Base-by-base conservation (phyloP, 352 stramenopile genomes). In the Globisporangium okanoganense region DNA sequence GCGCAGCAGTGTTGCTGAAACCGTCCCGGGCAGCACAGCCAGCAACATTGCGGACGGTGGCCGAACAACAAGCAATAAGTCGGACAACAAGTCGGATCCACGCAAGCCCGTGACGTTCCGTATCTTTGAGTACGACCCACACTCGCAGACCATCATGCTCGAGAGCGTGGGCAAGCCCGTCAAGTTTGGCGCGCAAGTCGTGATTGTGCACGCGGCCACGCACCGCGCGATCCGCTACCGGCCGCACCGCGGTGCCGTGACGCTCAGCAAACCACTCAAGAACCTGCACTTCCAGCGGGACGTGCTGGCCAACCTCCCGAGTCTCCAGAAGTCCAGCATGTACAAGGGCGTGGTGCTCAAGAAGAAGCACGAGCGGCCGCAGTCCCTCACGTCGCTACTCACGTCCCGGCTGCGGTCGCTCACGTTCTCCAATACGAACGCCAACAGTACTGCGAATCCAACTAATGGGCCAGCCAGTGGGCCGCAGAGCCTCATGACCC, bases 131-230 rank as follows among this genome's bases (percentile, higher is more conserved):
- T 86, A 85, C 47, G 78, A 90, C 43, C 58, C 72, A 0, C 67
- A 67, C 58, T 80, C 72, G 27, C 71, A 82, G n/a, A 58, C 75
- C 40, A 73, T 92, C 36, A 55, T 69, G 3, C 82, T 88, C 53
- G 54, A 64, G 13, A 78, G 64, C 43, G 69, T 92, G 5, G 82
- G 82, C 0, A 58, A 82, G 45, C 82, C 82, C 3, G 77, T 92
- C 5, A 73, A 72, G 25, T 87, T 90, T 44, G 78, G 71, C 13
- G 65, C 67, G 5, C 78, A 75, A 1, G 38, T 92, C 7, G 66
- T 90, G 0, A 67, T 92, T 0, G 82, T 88, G 8, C 82, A 92
- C 55, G 79, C 82, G 0, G 75, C 82, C 29, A 86, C 79, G 18
- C 67, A 75, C 2, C 75, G 82, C 36, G 82, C 80, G n/a, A 87